phyloP scores from a whole-genome alignment of 106 monocot genomes.

The Hemerocallis citrina region DNA sequence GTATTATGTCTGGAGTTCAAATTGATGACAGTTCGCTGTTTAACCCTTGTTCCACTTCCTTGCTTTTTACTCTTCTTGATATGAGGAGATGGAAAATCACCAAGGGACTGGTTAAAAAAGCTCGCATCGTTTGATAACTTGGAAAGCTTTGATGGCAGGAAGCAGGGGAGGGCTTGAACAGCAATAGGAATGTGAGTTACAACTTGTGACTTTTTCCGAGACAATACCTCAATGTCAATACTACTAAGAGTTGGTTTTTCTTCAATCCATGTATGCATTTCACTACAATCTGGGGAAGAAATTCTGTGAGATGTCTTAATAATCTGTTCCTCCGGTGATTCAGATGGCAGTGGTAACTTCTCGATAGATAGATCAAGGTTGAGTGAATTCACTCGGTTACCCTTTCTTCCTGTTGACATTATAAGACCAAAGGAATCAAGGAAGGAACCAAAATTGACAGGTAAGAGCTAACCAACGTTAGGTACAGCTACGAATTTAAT shows the following conservation, averaged over 20 bases:
- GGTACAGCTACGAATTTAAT: too few relatives aligned
- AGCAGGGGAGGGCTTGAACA: conserved; percentile 21
- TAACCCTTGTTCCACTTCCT: not conserved
- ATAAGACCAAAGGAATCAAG: too few relatives aligned
- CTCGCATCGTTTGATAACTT: not conserved
- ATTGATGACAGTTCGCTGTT: not conserved
- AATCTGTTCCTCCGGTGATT: not conserved
- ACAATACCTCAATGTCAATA: not conserved
- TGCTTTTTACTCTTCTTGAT: not conserved
- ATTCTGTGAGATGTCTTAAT: not conserved
- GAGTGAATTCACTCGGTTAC: not conserved
- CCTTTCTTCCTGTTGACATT: conserved; percentile 2
- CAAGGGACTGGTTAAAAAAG: not conserved
- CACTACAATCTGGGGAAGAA: not conserved
- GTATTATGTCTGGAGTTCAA: too few relatives aligned
- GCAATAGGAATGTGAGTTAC: conserved; percentile 8
- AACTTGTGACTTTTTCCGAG: not conserved
- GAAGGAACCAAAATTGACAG: not conserved
- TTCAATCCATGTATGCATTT: not conserved
- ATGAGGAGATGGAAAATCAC: not conserved
- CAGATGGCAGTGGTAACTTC: not conserved
- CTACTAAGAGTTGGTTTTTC: conserved; percentile 10
- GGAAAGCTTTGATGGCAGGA: not conserved
- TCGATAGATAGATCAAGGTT: not conserved
- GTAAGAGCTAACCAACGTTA: not conserved